phyloP scores from a whole-genome alignment of 1,284 basidiomycete species.

The Papiliotrema terrestris region DNA sequence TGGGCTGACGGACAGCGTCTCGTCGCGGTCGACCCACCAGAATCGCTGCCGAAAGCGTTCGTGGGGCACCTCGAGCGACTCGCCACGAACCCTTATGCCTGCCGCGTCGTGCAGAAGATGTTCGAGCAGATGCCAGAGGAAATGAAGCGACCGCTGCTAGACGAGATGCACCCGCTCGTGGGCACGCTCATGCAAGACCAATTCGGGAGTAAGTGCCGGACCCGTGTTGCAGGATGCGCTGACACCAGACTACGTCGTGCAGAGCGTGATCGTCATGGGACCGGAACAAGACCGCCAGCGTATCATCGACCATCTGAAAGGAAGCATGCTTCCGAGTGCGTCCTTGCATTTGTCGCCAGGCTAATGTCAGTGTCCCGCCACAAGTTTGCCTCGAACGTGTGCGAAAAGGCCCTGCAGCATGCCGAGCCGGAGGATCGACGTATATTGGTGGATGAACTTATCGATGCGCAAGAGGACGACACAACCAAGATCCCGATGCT shows the following conservation, averaged over 20 bases:
- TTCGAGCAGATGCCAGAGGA: constrained; percentile 77
- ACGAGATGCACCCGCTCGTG: constrained; percentile 75
- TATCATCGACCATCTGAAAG: constrained; percentile 69
- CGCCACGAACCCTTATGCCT: constrained; percentile 88
- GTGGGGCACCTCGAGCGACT: constrained; percentile 77
- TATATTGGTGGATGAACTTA: constrained; percentile 72
- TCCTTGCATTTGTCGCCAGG: background rate
- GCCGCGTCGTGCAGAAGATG: constrained; percentile 89
- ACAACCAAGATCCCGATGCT: constrained; percentile 26
- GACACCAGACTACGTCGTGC: constrained; percentile 77
- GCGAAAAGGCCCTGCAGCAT: constrained; percentile 81
- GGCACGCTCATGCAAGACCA: constrained; percentile 76
- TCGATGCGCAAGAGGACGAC: constrained; percentile 24
- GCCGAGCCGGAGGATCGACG: constrained; percentile 63
- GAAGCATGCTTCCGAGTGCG: constrained; percentile 65
- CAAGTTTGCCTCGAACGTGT: constrained; percentile 96
- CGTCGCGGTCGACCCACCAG: constrained; percentile 72
- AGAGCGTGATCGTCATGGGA: constrained; percentile 86
- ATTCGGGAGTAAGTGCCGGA: constrained; percentile 66
- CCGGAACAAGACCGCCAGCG: constrained; percentile 63
- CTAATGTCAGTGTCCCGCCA: constrained; percentile 63
- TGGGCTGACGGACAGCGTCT: constrained; percentile 47
- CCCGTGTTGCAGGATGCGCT: background rate
- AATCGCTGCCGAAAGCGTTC: constrained; percentile 73
- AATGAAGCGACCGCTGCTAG: constrained; percentile 68